These are phyloP conservation scores for Termitomyces sp. DNA, from an alignment of 768 basidiomycete species.

Conservation along the genomic window DNA sequence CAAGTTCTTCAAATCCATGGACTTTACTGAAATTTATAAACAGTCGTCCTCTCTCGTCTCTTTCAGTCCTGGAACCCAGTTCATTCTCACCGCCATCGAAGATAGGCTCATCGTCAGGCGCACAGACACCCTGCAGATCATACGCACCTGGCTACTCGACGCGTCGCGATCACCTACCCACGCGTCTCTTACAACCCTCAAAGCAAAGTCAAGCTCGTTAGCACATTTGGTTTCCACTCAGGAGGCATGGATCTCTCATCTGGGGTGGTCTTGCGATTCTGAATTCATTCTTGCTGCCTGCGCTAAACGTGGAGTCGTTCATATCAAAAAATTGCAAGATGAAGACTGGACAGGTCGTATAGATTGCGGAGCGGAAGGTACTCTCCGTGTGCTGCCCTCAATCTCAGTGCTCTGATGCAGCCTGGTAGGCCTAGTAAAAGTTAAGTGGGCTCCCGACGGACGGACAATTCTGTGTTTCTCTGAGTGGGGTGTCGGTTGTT, in stretches of 20 bases:
- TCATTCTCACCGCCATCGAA: slow-evolving; percentile 76
- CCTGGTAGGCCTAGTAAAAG: slow-evolving; percentile 63
- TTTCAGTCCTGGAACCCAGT: slow-evolving; percentile 87
- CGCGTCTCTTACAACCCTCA: slow-evolving; percentile 35
- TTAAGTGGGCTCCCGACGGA: slow-evolving; percentile 90
- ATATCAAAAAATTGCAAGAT: slow-evolving; percentile 76
- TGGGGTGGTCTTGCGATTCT: slow-evolving; percentile 87
- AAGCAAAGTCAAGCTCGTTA: slow-evolving; percentile 25
- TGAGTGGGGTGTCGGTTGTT: slow-evolving; percentile 80
- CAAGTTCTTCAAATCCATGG: slow-evolving; percentile 41
- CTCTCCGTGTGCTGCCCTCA: neutral
- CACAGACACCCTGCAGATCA: slow-evolving; percentile 80
- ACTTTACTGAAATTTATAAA: slow-evolving; percentile 84
- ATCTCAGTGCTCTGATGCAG: neutral
- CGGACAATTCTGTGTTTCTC: slow-evolving; percentile 85
- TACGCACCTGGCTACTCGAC: slow-evolving; percentile 74
- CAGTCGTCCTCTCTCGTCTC: slow-evolving; percentile 67
- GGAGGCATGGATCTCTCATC: slow-evolving; percentile 60
- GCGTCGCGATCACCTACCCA: slow-evolving; percentile 49
- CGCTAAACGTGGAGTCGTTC: slow-evolving; percentile 65
- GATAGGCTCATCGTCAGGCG: slow-evolving; percentile 82
- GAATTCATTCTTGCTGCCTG: slow-evolving; percentile 83
- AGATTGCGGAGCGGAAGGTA: slow-evolving; percentile 75
- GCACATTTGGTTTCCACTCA: slow-evolving; percentile 20
- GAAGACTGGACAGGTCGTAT: slow-evolving; percentile 77